These are phyloP conservation scores for Annona squamosa DNA, from an alignment of 164 flowering plant species.

Conservation along the genomic window DNA sequence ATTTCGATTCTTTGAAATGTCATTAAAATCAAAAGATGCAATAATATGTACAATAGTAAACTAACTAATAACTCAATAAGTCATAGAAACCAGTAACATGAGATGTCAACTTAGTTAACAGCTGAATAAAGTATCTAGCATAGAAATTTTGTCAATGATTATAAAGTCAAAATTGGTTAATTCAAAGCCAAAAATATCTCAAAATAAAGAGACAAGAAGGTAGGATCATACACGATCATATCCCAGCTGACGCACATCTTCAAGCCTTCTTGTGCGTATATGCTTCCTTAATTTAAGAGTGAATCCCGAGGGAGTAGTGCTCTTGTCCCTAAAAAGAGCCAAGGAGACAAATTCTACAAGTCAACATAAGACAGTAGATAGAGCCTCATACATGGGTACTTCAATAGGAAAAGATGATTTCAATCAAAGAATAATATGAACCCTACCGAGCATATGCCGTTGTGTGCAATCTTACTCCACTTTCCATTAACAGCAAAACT, in stretches of 20 bases:
- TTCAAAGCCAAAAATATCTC: background rate
- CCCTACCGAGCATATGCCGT: conserved; percentile 75
- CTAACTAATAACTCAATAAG: background rate
- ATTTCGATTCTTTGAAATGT: too few relatives aligned
- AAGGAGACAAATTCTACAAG: background rate
- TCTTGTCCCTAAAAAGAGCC: conserved; percentile 60
- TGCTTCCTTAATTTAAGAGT: conserved; percentile 91
- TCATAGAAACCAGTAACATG: background rate
- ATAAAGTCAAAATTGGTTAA: background rate
- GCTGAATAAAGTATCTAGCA: background rate
- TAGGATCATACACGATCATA: conserved; percentile 71
- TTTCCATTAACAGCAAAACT: conserved; percentile 86
- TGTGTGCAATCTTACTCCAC: conserved; percentile 89
- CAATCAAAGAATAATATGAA: background rate
- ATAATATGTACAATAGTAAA: background rate
- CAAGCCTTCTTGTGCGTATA: conserved; percentile 90
- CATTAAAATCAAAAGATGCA: too few relatives aligned
- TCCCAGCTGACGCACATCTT: conserved; percentile 97
- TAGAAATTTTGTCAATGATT: background rate
- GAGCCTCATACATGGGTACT: background rate
- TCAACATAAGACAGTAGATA: background rate
- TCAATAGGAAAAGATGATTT: background rate
- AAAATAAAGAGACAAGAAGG: background rate
- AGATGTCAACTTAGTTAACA: background rate
- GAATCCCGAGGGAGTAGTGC: conserved; percentile 91